Base-by-base conservation (phyloP, 768 basidiomycete species). In the Fibroporia radiculosa region DNA sequence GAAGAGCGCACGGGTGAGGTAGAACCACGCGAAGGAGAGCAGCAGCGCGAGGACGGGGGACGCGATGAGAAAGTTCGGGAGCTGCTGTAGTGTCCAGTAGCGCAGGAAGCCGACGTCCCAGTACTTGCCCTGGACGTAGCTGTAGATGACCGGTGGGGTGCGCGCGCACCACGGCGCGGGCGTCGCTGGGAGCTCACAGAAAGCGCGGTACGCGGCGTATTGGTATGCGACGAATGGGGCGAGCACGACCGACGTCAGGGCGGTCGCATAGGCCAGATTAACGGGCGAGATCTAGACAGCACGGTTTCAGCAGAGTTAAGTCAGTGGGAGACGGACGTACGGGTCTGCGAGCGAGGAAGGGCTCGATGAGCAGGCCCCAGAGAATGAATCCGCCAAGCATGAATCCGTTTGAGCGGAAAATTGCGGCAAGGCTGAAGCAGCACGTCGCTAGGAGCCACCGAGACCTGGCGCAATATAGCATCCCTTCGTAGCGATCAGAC, bases 51-150 rank as follows among this genome's bases (percentile, higher is more conserved):
- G 73, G 0, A 84, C 71, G 0, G 95, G 95, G 0, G 77, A 56
- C 13, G 84, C 78, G 45, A 98, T 70, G 48, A 90, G 51, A 58
- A 97, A 87, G 63, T 97, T 96, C 36, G 96, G 96, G 2, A 91
- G 54, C 62, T 99, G 93, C 24, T 74, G 65, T 19, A 67, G 49
- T 0, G 82, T 82, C 90, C 90, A 99, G 63, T 98, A 98, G 2
- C 71, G 76, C 49, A 99, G 62, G 51, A 93, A 77, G 13, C 93
- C 92, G 58, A 74, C 67, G 60, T 85, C 72, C 96, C 95, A 99
- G 62, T 98, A 97, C 42, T 73, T 69, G 4, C 65, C 65, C 60
- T 99, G 95, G 2, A 86, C 85, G 57, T 89, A 77, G 8, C 76
- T 66, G 62, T 98, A 99, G 44, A 90, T 79, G 12, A 78, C 76